Evolutionary conservation across 2,329 filamentous ascomycete genomes (phyloP).

Genomic region (Colletotrichum musicola): DNA sequence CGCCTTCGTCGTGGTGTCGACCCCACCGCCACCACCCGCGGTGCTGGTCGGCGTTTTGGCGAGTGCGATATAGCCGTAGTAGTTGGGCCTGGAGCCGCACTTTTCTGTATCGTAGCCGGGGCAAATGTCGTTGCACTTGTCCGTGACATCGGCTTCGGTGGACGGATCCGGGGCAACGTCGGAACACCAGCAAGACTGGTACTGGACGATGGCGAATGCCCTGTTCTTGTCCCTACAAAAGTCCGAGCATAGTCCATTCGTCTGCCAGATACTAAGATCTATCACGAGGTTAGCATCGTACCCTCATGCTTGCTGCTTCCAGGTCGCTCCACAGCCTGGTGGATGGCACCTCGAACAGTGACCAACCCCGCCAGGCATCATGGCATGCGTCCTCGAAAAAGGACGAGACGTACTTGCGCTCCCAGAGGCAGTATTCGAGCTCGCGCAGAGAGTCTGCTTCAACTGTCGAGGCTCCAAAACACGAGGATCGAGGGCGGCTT

Average conservation of each 20-base stretch:
- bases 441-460: constrained; percentile 48
- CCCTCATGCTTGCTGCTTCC: not conserved
- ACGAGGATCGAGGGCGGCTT: constrained; percentile 16
- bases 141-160: constrained; percentile 48
- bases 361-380: not conserved
- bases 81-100: constrained; percentile 66
- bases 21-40: constrained; percentile 21
- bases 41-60: constrained; percentile 70
- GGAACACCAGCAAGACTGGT: constrained; percentile 79
- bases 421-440: constrained; percentile 51
- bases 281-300: not conserved
- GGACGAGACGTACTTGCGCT: constrained; percentile 47
- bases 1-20: constrained; percentile 38
- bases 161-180: constrained; percentile 70
- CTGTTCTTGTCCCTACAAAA: constrained; percentile 66
- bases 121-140: constrained; percentile 69
- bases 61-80: constrained; percentile 76
- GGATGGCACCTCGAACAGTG: not conserved
- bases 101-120: constrained; percentile 74
- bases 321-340: not conserved
- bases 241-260: constrained; percentile 75
- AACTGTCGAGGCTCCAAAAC: constrained; percentile 39
- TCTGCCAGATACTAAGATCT: constrained; percentile 73
- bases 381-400: not conserved
- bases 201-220: constrained; percentile 78